These are phyloP conservation scores for Annulohypoxylon nitens DNA, from an alignment of 495 filamentous ascomycete species.

Conservation along the genomic window DNA sequence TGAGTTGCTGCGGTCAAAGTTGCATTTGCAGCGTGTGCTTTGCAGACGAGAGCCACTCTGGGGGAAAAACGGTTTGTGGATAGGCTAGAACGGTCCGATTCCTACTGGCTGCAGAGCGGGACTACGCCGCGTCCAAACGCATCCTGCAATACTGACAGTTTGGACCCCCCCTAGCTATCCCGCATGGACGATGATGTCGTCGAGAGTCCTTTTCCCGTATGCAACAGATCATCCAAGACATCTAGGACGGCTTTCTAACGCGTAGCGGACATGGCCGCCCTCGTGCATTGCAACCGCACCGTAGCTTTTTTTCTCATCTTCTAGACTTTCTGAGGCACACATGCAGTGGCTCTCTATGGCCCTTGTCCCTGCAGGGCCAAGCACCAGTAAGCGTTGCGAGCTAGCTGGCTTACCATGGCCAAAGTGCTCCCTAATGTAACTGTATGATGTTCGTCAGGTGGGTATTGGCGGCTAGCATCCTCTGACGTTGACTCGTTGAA, in stretches of 20 bases:
- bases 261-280: conserved; percentile 10
- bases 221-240: conserved; percentile 18
- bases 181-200: conserved; percentile 41
- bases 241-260: conserved; percentile 23
- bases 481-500: conserved; percentile 28
- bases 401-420: conserved; percentile 46
- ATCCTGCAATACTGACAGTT: conserved; percentile 47
- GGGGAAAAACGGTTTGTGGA: conserved; percentile 46
- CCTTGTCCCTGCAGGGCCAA: conserved; percentile 43
- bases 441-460: conserved; percentile 35
- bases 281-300: conserved; percentile 28
- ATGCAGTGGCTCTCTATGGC: conserved; percentile 30
- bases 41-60: conserved; percentile 44
- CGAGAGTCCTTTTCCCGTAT: conserved; percentile 22
- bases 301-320: conserved; percentile 30
- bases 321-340: conserved; percentile 39
- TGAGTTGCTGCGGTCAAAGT: conserved; percentile 39
- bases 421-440: conserved; percentile 44
- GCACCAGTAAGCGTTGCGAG: conserved; percentile 29
- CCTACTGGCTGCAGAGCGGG: conserved; percentile 45
- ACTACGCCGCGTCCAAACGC: conserved; percentile 33
- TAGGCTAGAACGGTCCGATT: conserved; percentile 47
- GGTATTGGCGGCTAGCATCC: conserved; percentile 30
- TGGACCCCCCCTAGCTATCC: conserved; percentile 31
- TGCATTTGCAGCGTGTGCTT: conserved; percentile 46